Evolutionary conservation across 2,329 filamentous ascomycete genomes (phyloP), one percentile per base, ranked within the genome.

Genomic region (Scedosporium minutisporum): DNA sequence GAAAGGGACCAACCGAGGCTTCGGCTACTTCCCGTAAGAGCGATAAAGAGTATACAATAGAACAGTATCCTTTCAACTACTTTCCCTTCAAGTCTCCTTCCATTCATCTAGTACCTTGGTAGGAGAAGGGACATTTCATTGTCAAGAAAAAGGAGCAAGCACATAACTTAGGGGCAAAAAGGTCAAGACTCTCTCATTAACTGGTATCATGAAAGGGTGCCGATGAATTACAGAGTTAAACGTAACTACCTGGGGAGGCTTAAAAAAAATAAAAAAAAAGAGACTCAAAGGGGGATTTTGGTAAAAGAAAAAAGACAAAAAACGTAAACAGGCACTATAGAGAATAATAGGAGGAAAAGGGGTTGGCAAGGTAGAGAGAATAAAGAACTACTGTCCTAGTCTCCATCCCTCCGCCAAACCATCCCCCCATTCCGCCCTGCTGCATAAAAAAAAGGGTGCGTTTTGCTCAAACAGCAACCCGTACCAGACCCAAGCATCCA

Each of bases 171-270:
- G 21, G 21, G 21, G 29, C 23, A 51, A 44, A 41, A 57, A 57
- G 38, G 41, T 55, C 48, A 61, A 61, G n/a, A 57, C 48, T 61
- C 60, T 61, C 60, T 55, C 60, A 61, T 61, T 61, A 61, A 61
- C 48, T 61, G 60, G 60, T 61, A 61, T 61, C 60, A 61, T 61
- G 60, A 61, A 61, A 61, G 60, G 46, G 60, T 61, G 51, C 27
- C 46, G 60, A 48, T 61, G 60, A 57, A 61, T 61, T 61, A 61
- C 60, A 57, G 55, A 57, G 48, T 48, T 61, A 61, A 61, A 57
- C 60, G 57, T 44, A 61, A 61, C 60, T 61, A 61, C 53, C 60
- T 61, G 42, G 48, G 48, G 23, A 55, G 25, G 42, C 48, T 25
- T 21, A 53, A 44, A 51, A 61, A 61, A 46, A 61, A 53, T 25